Conservation (phyloP, 352 stramenopile species). For the Pythium diclinum region DNA sequence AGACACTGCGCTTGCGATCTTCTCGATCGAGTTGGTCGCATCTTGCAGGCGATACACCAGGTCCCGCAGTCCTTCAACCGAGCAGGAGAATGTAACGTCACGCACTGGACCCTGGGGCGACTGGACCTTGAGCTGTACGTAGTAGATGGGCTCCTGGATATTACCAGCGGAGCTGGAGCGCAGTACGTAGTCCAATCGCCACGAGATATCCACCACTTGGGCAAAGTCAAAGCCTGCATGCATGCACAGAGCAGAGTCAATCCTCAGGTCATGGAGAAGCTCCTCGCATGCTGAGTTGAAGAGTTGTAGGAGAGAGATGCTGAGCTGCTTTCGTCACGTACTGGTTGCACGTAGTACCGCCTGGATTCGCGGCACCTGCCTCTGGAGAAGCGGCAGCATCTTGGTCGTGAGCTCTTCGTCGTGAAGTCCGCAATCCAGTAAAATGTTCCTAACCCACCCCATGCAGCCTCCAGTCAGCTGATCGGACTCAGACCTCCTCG, state of each 20-base stretch:
- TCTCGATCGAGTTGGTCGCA: slow-evolving; percentile 55
- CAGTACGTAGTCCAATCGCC: slow-evolving; percentile 71
- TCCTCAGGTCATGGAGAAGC: not conserved
- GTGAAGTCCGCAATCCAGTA: slow-evolving; percentile 18
- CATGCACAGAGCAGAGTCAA: not conserved
- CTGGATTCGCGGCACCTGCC: slow-evolving; percentile 19
- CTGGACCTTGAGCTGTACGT: slow-evolving; percentile 64
- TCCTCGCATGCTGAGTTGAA: not conserved
- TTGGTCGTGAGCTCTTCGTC: slow-evolving; percentile 16
- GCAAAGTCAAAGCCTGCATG: slow-evolving; percentile 62
- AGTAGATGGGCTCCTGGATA: slow-evolving; percentile 56
- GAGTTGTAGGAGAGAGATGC: not conserved
- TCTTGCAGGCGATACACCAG: slow-evolving; percentile 75
- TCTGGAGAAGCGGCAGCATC: slow-evolving; percentile 14
- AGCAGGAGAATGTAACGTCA: slow-evolving; percentile 55
- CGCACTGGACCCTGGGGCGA: slow-evolving; percentile 36
- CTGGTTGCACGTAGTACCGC: slow-evolving; percentile 20
- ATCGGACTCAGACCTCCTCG: not conserved
- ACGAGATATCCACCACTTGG: slow-evolving; percentile 68
- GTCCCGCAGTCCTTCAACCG: slow-evolving; percentile 60
- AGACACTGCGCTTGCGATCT: slow-evolving; percentile 25
- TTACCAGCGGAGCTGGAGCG: slow-evolving; percentile 51
- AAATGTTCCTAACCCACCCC: not conserved
- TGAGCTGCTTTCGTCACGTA: slow-evolving; percentile 7
- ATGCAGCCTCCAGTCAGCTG: not conserved